Conservation (phyloP, 441 rosid species). For the Bocquillonia castaneifolia region DNA sequence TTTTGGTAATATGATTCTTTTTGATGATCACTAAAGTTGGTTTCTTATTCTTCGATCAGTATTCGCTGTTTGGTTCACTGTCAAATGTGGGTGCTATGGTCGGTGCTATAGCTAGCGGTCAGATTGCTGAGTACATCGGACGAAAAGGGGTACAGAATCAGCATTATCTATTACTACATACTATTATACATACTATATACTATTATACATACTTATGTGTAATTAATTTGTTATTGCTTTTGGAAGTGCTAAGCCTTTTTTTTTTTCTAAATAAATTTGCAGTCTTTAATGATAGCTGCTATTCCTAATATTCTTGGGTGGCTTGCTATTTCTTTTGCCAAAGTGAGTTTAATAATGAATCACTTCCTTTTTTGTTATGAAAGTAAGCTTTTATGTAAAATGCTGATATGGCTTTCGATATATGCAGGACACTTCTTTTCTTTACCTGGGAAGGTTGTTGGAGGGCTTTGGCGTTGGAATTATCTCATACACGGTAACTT, state of each 20-base stretch:
- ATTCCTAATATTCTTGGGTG: conserved; percentile 93
- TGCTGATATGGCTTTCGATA: conserved; percentile 5
- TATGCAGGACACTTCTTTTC: conserved; percentile 77
- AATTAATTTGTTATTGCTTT: background rate
- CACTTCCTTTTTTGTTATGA: background rate
- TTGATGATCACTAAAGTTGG: conserved; percentile 13
- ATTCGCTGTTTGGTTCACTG: conserved; percentile 71
- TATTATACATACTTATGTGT: background rate
- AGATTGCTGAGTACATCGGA: conserved; percentile 79
- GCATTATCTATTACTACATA: background rate
- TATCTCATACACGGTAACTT: conserved; percentile 76
- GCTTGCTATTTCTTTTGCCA: conserved; percentile 87
- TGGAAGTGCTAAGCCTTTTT: background rate
- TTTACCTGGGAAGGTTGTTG: conserved; percentile 90
- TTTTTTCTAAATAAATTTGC: conserved; percentile 19
- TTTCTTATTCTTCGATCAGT: conserved; percentile 39
- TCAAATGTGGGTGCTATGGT: conserved; percentile 96
- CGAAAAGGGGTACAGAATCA: conserved; percentile 65
- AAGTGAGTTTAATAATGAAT: conserved; percentile 40
- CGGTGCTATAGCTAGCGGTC: conserved; percentile 91
- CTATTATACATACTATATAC: background rate
- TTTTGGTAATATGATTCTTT: conserved; percentile 10
- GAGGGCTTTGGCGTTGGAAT: conserved; percentile 96
- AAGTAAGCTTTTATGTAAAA: conserved; percentile 1
- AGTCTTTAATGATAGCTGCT: conserved; percentile 94